Conservation (phyloP, 345 rosid species). For the Brassica rapa region DNA sequence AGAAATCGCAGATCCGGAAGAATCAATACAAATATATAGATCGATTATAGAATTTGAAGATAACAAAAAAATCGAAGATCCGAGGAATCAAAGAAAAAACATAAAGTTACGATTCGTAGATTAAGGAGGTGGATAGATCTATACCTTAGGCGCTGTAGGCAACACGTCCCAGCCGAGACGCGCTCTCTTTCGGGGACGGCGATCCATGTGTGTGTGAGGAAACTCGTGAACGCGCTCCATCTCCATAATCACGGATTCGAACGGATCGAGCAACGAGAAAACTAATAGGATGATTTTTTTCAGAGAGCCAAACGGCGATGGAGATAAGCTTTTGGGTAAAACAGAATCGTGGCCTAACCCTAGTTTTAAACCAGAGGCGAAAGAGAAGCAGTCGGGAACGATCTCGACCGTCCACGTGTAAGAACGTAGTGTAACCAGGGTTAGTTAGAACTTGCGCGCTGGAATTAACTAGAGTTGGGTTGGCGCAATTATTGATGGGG, state of each 20-base stretch:
- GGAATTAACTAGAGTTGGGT: slow-evolving; percentile 46
- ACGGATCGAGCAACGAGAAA: not conserved
- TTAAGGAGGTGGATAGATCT: not conserved
- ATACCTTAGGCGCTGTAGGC: slow-evolving; percentile 68
- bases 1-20: slow-evolving; percentile 16
- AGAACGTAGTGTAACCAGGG: slow-evolving; percentile 30
- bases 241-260: slow-evolving; percentile 59
- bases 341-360: slow-evolving; percentile 46
- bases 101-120: not conserved
- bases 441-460: slow-evolving; percentile 34
- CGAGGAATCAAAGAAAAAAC: not conserved
- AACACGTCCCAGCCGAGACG: slow-evolving; percentile 92
- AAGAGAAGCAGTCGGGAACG: slow-evolving; percentile 26
- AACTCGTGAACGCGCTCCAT: slow-evolving; percentile 78
- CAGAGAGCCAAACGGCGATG: slow-evolving; percentile 20
- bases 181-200: slow-evolving; percentile 83
- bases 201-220: slow-evolving; percentile 70
- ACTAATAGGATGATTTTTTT: too few relatives aligned
- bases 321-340: slow-evolving; percentile 1
- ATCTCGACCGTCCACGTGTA: slow-evolving; percentile 59
- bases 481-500: slow-evolving; percentile 43
- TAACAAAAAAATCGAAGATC: not conserved
- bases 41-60: slow-evolving; percentile 16
- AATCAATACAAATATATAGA: not conserved
- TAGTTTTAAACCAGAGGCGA: slow-evolving; percentile 48